Percentiles rank a stretch among this genome's conserved stretches.
These are phyloP conservation scores for Ceratocystis lukuohia DNA, from an alignment of 2,329 filamentous ascomycete genomes.

Conservation along the genomic window DNA sequence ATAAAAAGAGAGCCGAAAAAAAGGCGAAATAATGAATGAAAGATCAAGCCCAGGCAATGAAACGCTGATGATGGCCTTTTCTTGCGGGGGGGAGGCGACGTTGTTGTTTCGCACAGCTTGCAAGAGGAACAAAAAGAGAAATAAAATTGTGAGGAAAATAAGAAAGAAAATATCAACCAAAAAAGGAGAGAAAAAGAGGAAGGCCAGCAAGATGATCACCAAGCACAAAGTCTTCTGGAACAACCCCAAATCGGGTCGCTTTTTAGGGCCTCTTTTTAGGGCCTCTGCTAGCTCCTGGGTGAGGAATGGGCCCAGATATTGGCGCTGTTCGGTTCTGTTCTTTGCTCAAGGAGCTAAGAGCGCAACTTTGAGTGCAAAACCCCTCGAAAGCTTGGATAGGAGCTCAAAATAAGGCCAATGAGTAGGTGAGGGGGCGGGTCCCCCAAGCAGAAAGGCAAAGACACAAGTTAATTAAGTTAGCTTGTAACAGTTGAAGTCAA, in stretches of 20 bases:
- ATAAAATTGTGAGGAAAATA: not conserved
- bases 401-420: too few relatives aligned
- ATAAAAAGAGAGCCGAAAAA: not conserved
- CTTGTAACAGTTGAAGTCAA: too few relatives aligned
- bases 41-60: conserved; percentile 6
- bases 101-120: not conserved
- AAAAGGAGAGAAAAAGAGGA: not conserved
- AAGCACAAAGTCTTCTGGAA: not conserved
- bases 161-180: not conserved
- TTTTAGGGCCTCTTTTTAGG: not conserved
- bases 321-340: not conserved
- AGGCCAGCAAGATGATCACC: not conserved
- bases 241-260: conserved; percentile 2
- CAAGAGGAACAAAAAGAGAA: not conserved
- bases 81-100: not conserved
- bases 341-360: not conserved
- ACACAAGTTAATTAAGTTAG: too few relatives aligned
- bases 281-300: not conserved
- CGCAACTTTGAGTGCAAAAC: too few relatives aligned
- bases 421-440: too few relatives aligned
- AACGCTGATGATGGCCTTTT: conserved; percentile 10
- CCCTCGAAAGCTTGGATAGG: too few relatives aligned
- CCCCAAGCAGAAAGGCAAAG: too few relatives aligned
- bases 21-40: not conserved
- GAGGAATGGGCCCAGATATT: too few relatives aligned